phyloP scores from a whole-genome alignment of 345 rosid genomes.

The Eucalyptus albens region DNA sequence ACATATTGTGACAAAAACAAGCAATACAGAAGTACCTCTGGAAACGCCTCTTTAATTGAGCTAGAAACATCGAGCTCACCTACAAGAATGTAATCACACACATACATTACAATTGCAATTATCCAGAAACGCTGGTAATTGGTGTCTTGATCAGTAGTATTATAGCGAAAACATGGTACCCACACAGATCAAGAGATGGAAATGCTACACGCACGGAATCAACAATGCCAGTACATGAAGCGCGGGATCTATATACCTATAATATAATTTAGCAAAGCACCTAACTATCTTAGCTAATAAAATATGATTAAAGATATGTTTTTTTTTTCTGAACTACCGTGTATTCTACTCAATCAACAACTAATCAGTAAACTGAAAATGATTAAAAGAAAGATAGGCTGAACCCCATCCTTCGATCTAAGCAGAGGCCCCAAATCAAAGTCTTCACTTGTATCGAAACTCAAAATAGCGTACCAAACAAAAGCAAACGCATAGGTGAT shows the following conservation, averaged over 20 bases:
- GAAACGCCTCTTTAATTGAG: conserved; percentile 74
- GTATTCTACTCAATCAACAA: background rate
- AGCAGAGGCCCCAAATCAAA: background rate
- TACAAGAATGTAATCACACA: conserved; percentile 83
- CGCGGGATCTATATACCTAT: background rate
- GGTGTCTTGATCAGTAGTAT: background rate
- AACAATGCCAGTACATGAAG: background rate
- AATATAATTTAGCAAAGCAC: background rate
- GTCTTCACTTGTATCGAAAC: background rate
- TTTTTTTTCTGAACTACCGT: background rate
- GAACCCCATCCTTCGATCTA: background rate
- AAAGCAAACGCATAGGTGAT: background rate
- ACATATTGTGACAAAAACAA: background rate
- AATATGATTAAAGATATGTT: background rate
- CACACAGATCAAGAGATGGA: background rate
- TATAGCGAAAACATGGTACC: background rate
- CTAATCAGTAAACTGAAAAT: background rate
- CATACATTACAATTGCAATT: conserved; percentile 11
- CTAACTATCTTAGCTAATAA: background rate
- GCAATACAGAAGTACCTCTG: conserved; percentile 34
- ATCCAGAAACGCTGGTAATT: background rate
- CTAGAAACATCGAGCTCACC: conserved; percentile 78
- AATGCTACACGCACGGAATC: background rate
- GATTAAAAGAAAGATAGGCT: background rate
- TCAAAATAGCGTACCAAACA: too few relatives aligned